Percentiles rank a stretch among this genome's conserved stretches.
Evolutionary conservation across 345 rosid genomes (phyloP).

Genomic region (Arabidopsis arenosa): DNA sequence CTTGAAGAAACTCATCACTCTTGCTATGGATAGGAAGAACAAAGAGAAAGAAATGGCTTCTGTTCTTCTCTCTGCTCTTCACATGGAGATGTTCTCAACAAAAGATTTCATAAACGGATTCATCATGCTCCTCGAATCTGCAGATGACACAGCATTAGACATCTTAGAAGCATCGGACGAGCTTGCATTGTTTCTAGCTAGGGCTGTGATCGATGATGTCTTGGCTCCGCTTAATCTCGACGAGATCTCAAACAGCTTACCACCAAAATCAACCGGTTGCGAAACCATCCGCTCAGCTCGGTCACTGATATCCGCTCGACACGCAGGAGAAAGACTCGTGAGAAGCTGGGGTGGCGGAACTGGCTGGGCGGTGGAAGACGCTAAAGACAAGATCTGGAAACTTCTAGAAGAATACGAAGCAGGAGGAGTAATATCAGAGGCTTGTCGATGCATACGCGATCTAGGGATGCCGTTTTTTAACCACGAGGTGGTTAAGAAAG

Average conservation of each 20-base stretch:
- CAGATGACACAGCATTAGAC: conserved; percentile 96
- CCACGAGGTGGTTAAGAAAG: conserved; percentile 96
- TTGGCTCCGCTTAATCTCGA: conserved; percentile 89
- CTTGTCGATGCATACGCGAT: conserved; percentile 91
- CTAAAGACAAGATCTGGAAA: conserved; percentile 96
- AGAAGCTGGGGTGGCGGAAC: conserved; percentile 99
- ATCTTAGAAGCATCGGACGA: conserved; percentile 96
- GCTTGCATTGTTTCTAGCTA: conserved; percentile 93
- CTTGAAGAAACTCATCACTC: conserved; percentile 85
- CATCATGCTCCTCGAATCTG: conserved; percentile 90
- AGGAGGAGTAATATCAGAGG: conserved; percentile 81
- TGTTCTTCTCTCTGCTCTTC: conserved; percentile 88
- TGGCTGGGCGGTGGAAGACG: conserved; percentile 99
- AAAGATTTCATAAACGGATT: conserved; percentile 93
- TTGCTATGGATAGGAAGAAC: conserved; percentile 97
- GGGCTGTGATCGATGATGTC: conserved; percentile 98
- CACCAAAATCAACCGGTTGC: conserved; percentile 81
- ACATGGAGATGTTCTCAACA: conserved; percentile 89
- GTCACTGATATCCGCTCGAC: conserved; percentile 87
- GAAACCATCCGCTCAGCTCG: conserved; percentile 82
- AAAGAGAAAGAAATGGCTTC: conserved; percentile 99
- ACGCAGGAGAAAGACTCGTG: conserved; percentile 95
- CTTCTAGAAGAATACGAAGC: conserved; percentile 88
- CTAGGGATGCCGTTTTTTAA: conserved; percentile 94
- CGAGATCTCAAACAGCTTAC: conserved; percentile 76